Percentiles rank a stretch among this genome's conserved stretches.
phyloP scores from a whole-genome alignment of 2,329 filamentous ascomycete species.

The Aaosphaeria pasadenensis region DNA sequence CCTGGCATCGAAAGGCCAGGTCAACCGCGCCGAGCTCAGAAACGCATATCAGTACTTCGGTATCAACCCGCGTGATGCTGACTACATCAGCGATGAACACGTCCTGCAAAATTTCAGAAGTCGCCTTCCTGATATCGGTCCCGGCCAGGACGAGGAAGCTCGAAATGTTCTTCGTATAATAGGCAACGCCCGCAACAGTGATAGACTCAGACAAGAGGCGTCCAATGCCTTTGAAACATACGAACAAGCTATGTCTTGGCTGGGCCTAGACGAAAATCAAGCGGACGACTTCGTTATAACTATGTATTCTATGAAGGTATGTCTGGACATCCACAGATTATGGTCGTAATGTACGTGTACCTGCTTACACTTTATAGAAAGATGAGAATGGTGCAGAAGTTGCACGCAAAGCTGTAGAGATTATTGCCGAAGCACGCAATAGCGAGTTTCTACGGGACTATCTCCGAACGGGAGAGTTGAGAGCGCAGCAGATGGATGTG shows the following conservation, averaged over 20 bases:
- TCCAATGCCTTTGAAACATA: conserved; percentile 59
- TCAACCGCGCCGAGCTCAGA: conserved; percentile 55
- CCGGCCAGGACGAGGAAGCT: conserved; percentile 53
- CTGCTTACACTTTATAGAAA: conserved; percentile 46
- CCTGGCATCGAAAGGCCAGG: conserved; percentile 57
- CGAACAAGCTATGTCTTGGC: conserved; percentile 61
- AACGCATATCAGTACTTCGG: conserved; percentile 59
- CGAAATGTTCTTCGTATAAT: conserved; percentile 59
- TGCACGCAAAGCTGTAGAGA: conserved; percentile 53
- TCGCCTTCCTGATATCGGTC: conserved; percentile 54
- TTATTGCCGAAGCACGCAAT: conserved; percentile 59
- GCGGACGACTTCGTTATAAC: conserved; percentile 58
- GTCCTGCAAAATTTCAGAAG: conserved; percentile 63
- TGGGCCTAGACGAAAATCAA: conserved; percentile 49
- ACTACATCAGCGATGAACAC: conserved; percentile 52
- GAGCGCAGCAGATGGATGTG: conserved; percentile 51
- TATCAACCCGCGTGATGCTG: conserved; percentile 43
- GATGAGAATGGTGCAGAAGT: conserved; percentile 48
- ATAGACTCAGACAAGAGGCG: conserved; percentile 56
- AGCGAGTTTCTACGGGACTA: conserved; percentile 54
- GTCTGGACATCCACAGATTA: not conserved
- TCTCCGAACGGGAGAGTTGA: conserved; percentile 50
- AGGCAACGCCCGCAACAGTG: conserved; percentile 56
- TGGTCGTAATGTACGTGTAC: conserved; percentile 29
- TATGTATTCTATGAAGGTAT: conserved; percentile 56